Conservation (phyloP, 345 rosid genomes). For the Arabidopsis arenosa region DNA sequence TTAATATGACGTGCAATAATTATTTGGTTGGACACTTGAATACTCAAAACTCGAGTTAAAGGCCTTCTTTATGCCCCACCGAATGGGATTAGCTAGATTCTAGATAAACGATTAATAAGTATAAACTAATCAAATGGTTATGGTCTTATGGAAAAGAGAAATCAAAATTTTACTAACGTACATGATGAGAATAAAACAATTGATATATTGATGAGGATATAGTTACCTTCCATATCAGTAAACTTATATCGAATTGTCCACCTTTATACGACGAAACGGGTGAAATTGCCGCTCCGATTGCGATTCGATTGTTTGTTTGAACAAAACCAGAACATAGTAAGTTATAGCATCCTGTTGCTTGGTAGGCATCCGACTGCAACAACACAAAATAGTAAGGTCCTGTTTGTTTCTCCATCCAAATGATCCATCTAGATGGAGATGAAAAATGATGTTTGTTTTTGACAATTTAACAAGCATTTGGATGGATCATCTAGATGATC, state of each 20-base stretch:
- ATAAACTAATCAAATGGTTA: no score
- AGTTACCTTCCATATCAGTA: conserved; percentile 94
- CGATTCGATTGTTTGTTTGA: conserved; percentile 85
- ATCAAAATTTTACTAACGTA: background rate
- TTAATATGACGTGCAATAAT: conserved; percentile 28
- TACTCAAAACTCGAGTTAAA: conserved; percentile 25
- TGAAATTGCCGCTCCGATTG: conserved; percentile 96
- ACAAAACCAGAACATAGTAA: conserved; percentile 94
- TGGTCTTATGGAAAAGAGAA: background rate
- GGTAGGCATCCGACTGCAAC: conserved; percentile 84
- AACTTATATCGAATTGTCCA: conserved; percentile 94
- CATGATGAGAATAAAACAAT: background rate
- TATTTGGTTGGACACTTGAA: conserved; percentile 15
- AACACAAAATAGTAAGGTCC: background rate
- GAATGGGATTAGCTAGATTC: background rate
- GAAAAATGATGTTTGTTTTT: no score
- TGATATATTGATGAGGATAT: background rate
- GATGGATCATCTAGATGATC: no score
- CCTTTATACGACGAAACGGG: conserved; percentile 86
- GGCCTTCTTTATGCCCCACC: conserved; percentile 5
- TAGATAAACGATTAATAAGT: background rate
- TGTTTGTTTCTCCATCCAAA: no score
- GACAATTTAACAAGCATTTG: no score
- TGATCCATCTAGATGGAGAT: no score
- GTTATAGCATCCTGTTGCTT: conserved; percentile 96